Conservation (phyloP, 2,329 filamentous ascomycete species). For the Magnaporthales sp. region DNA sequence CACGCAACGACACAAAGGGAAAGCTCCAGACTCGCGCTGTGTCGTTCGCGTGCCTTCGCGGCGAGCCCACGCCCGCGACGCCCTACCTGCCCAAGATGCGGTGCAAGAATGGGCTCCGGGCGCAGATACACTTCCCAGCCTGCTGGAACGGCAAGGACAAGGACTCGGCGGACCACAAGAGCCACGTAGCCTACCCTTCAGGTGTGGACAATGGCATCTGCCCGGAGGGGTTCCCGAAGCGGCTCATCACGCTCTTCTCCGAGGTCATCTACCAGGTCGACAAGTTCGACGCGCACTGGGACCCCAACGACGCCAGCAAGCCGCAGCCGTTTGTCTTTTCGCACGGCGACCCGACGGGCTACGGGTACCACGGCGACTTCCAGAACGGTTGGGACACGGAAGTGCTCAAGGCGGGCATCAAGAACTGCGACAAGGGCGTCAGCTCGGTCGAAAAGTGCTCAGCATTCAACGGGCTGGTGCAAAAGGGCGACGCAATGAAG, state of each 20-base stretch:
- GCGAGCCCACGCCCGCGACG: constrained; percentile 15
- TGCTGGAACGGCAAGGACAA: constrained; percentile 13
- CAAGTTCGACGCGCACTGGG: constrained; percentile 37
- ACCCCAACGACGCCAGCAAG: constrained; percentile 12
- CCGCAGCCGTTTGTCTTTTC: constrained; percentile 43
- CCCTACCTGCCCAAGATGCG: constrained; percentile 24
- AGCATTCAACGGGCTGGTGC: not conserved
- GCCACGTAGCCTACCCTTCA: constrained; percentile 38
- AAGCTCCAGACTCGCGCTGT: constrained; percentile 3
- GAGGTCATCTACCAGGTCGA: constrained; percentile 48
- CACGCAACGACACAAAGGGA: not conserved
- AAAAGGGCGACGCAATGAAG: not conserved
- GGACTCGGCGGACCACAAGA: constrained; percentile 11
- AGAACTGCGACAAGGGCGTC: constrained; percentile 3
- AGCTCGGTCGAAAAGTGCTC: not conserved
- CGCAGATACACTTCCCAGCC: constrained; percentile 11
- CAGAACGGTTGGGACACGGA: constrained; percentile 48
- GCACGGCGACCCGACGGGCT: constrained; percentile 33
- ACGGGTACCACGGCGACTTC: constrained; percentile 50
- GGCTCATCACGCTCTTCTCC: constrained; percentile 50
- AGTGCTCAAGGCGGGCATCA: constrained; percentile 38
- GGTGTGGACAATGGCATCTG: constrained; percentile 37
- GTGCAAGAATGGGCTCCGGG: constrained; percentile 22
- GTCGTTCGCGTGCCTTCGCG: constrained; percentile 15
- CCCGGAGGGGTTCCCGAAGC: constrained; percentile 40